phyloP scores from a whole-genome alignment of 176 grass and related monocot species.

The Ensete ventricosum region DNA sequence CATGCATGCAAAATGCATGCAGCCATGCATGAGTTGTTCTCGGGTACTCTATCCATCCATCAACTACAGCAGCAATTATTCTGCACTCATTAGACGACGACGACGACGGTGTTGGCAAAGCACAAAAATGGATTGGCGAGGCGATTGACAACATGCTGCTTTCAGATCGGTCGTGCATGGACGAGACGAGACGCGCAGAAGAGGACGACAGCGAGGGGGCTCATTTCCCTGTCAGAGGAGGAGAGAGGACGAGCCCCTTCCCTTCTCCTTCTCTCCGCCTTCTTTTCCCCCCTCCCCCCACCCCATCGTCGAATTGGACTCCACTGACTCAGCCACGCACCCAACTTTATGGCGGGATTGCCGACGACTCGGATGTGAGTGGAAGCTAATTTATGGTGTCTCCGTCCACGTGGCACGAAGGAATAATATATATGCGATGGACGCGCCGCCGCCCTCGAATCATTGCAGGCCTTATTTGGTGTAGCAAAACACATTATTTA shows the following conservation, averaged over 20 bases:
- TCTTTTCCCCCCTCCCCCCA: no score
- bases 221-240: not conserved
- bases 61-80: conserved; percentile 3
- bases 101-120: no score
- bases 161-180: conserved; percentile 5
- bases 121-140: not conserved
- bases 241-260: not conserved
- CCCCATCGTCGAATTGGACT: not conserved
- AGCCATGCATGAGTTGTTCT: not conserved
- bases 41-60: not conserved
- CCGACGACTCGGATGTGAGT: not conserved
- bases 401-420: not conserved
- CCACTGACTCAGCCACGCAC: not conserved
- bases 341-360: conserved; percentile 1
- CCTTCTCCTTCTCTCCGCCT: no score
- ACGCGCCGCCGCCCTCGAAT: not conserved
- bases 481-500: not conserved
- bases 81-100: conserved; percentile 5
- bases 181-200: not conserved
- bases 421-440: not conserved
- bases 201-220: not conserved
- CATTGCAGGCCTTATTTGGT: not conserved
- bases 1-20: no score
- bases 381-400: not conserved
- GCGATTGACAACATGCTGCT: not conserved